A percentile compares a stretch with the other conserved stretches of the same genome.
Evolutionary conservation across 257 asterid species (phyloP).

Genomic region (Solanum pennellii): DNA sequence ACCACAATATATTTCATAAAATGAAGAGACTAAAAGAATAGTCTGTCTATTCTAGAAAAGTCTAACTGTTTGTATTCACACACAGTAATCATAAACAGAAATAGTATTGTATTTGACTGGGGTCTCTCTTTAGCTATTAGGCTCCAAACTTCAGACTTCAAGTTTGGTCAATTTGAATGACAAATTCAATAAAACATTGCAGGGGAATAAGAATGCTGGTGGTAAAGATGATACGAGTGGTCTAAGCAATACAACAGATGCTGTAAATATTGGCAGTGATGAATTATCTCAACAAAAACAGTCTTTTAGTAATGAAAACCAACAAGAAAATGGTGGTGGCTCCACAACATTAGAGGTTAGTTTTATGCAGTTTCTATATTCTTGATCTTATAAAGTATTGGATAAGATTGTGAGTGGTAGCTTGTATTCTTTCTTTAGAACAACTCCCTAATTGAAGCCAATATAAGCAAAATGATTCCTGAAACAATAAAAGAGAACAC

Average conservation of each 20-base stretch:
- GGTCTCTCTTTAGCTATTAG: neutral
- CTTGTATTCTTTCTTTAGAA: neutral
- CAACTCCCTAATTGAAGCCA: constrained; percentile 2
- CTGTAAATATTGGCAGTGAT: neutral
- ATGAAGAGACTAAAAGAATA: neutral
- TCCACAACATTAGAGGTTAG: neutral
- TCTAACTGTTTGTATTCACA: neutral
- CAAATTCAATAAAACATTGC: neutral
- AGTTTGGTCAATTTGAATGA: neutral
- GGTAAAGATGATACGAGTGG: neutral
- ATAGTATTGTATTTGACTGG: neutral
- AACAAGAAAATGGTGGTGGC: neutral
- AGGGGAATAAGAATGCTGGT: neutral
- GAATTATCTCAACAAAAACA: neutral
- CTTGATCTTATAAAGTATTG: neutral
- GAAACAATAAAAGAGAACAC: constrained; percentile 2
- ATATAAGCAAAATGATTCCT: neutral
- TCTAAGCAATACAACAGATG: neutral
- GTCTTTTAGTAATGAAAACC: neutral
- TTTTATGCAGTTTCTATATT: neutral
- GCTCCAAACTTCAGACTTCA: neutral
- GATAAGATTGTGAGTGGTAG: neutral
- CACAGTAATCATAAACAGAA: neutral
- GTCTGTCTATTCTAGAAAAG: neutral
- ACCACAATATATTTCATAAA: neutral